A percentile compares a stretch with the other conserved stretches of the same genome.
These are phyloP conservation scores for Phaeosphaeria sp. DNA, from an alignment of 2,329 filamentous ascomycete species.

Conservation along the genomic window DNA sequence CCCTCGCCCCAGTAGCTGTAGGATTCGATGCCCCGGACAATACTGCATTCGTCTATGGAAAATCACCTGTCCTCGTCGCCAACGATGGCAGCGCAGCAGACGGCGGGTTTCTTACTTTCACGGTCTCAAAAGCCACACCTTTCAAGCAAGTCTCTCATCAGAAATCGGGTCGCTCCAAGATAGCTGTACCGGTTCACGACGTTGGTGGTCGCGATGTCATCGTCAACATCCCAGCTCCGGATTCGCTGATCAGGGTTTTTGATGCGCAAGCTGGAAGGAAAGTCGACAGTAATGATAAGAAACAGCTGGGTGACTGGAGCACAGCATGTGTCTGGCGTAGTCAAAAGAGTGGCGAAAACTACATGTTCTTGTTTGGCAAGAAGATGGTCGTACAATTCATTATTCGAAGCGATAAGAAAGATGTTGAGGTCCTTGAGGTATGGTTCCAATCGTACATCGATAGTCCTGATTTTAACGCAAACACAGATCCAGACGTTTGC, in stretches of 20 bases:
- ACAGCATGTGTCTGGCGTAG: constrained; percentile 38
- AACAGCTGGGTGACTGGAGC: constrained; percentile 39
- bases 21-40: constrained; percentile 36
- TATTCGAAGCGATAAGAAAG: constrained; percentile 13
- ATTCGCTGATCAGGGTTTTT: constrained; percentile 34
- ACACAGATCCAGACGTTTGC: constrained; percentile 36
- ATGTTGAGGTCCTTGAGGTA: constrained; percentile 36
- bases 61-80: constrained; percentile 24
- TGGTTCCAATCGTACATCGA: not conserved
- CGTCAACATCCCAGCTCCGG: constrained; percentile 37
- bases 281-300: constrained; percentile 29
- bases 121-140: constrained; percentile 7
- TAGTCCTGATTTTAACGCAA: not conserved
- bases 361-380: constrained; percentile 41
- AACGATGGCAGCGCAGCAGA: constrained; percentile 40
- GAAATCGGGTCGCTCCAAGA: constrained; percentile 37
- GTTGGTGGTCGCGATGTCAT: constrained; percentile 32
- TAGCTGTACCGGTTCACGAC: constrained; percentile 31
- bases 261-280: constrained; percentile 23
- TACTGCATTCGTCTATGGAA: constrained; percentile 33
- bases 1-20: constrained; percentile 26
- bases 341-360: constrained; percentile 29
- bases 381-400: constrained; percentile 38
- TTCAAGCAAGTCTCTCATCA: constrained; percentile 24
- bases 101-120: constrained; percentile 34